Evolutionary conservation across 768 basidiomycete species (phyloP).

Genomic region (Amanita jacksonii): DNA sequence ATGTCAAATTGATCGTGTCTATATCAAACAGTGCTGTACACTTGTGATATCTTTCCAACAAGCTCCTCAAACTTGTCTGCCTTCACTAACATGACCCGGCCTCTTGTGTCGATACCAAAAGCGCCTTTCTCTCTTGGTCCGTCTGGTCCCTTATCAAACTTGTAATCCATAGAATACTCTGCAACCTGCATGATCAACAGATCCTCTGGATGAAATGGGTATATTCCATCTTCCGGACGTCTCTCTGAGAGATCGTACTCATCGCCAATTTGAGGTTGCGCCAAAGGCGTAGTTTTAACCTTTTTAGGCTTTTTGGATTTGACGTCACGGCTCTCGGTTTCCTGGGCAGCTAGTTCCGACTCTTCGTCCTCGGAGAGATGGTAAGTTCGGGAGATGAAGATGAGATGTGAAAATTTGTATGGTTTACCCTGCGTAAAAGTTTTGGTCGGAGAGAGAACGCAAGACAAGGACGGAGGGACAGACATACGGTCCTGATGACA

Average conservation of each 20-base stretch:
- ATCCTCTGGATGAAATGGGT: constrained; percentile 84
- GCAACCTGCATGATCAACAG: constrained; percentile 61
- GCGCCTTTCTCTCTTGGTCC: constrained; percentile 51
- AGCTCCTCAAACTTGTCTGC: constrained; percentile 31
- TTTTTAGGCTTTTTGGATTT: constrained; percentile 32
- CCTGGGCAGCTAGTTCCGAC: constrained; percentile 32
- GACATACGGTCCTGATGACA: constrained; percentile 55
- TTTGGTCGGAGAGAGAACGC: no score
- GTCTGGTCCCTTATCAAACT: constrained; percentile 38
- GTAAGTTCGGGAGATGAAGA: constrained; percentile 76
- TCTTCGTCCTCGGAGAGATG: constrained; percentile 65
- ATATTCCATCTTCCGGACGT: constrained; percentile 40
- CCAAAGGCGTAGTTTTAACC: constrained; percentile 14
- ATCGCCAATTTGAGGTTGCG: constrained; percentile 12
- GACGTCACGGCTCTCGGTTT: constrained; percentile 13
- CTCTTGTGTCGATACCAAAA: constrained; percentile 64
- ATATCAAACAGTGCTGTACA: constrained; percentile 15
- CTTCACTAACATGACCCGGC: constrained; percentile 55
- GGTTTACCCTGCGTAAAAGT: constrained; percentile 46
- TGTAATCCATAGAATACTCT: constrained; percentile 34
- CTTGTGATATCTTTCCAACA: constrained; percentile 27
- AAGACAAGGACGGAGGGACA: neutral
- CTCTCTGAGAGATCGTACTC: constrained; percentile 11
- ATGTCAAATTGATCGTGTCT: no score
- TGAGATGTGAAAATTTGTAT: constrained; percentile 62